Base-by-base conservation (phyloP, 257 asterid genomes). In the Handroanthus guayacan region DNA sequence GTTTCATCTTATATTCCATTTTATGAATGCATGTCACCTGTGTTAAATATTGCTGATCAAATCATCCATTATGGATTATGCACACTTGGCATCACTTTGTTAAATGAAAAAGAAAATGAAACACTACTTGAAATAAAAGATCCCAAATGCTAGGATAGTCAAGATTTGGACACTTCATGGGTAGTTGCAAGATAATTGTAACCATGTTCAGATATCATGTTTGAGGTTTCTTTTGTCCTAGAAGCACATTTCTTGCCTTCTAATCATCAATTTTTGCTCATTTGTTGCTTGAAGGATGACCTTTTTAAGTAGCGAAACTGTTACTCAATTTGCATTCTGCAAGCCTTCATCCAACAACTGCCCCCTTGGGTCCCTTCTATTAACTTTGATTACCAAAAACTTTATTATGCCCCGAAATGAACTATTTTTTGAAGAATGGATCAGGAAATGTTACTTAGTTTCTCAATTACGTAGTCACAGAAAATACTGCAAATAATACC, bases 201-300 rank as follows among this genome's bases (percentile, higher is more conserved):
- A 56, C 54, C 76, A 82, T 57, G 71, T 64, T 77, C 57, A 63
- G 31, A 58, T 71, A 25, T 7, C 5, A 41, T 13, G 62, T 37
- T 47, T 50, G 11, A 48, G 45, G 61, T 51, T 18, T 4, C 44
- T 25, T 36, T 31, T 9, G 36, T 38, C 5, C 39, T n/a, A 18
- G 36, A 57, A 1, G 10, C 39, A 56, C 36, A 25, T 77, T 75
- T 55, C 87, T 83, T 80, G 82, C 65, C 87, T 77, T 80, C 31
- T 3, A 83, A 80, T 72, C 58, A 50, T 31, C 72, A 68, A 76
- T 69, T 75, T 54, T 20, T 20, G 77, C 9, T 9, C 18, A 12
- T 52, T 80, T 83, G 81, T 80, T 80, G 82, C 87, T 71, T 80
- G 0, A 75, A 81, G 79, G 47, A 12, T 70, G 36, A 25, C 34